A percentile compares a stretch with the other conserved stretches of the same genome.
Evolutionary conservation across 2,329 filamentous ascomycete genomes (phyloP).

Genomic region (Pyrenophora seminiperda): DNA sequence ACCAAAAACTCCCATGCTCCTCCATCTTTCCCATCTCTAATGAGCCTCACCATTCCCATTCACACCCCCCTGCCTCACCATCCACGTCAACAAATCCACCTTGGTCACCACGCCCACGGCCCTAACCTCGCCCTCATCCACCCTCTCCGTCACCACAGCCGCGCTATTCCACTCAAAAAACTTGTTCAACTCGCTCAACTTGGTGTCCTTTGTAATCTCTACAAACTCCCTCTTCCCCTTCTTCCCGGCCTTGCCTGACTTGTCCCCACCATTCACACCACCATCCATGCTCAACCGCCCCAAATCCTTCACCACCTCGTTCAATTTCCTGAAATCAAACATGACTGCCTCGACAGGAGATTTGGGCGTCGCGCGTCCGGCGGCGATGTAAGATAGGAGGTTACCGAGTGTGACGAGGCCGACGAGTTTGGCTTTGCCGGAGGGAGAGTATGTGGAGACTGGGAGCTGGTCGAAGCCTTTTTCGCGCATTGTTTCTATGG

Average conservation of each 20-base stretch:
- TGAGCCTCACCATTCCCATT: constrained; percentile 10
- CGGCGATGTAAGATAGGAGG: constrained; percentile 85
- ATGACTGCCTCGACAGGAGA: constrained; percentile 85
- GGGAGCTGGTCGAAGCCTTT: constrained; percentile 98
- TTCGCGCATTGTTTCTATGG: constrained; percentile 97
- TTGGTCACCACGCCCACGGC: constrained; percentile 93
- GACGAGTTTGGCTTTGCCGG: constrained; percentile 73
- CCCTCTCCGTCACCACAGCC: constrained; percentile 85
- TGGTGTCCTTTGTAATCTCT: constrained; percentile 91
- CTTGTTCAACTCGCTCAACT: constrained; percentile 78
- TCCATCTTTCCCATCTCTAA: background rate
- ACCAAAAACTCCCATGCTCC: background rate
- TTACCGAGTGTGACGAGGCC: constrained; percentile 95
- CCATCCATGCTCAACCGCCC: too few relatives aligned
- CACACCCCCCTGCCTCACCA: constrained; percentile 61
- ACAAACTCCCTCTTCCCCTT: constrained; percentile 70
- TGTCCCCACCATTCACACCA: too few relatives aligned
- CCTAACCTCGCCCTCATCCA: constrained; percentile 65
- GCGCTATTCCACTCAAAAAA: constrained; percentile 99
- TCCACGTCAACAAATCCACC: constrained; percentile 91
- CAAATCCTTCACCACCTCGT: constrained; percentile 85
- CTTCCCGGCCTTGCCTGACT: constrained; percentile 28
- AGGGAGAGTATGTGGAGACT: constrained; percentile 65
- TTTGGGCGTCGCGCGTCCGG: constrained; percentile 74
- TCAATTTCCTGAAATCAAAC: constrained; percentile 90